Conservation (phyloP, 1,284 basidiomycete genomes). For the Irpex sp. region DNA sequence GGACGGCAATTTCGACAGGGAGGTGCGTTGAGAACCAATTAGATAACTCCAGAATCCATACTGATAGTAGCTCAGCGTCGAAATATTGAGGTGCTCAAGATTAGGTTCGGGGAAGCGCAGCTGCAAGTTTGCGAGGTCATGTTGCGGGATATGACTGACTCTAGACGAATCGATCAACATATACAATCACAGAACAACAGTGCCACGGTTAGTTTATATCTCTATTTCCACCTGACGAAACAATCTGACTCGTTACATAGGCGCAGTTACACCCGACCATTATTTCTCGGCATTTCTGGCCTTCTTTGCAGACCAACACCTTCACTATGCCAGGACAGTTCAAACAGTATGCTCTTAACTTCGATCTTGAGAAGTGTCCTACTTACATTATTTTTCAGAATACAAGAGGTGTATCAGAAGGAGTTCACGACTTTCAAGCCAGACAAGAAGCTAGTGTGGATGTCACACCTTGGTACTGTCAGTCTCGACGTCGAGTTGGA, state of each 20-base stretch:
- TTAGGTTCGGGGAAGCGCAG: conserved; percentile 91
- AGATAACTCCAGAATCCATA: not conserved
- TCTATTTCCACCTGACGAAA: conserved; percentile 6
- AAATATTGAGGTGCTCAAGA: conserved; percentile 93
- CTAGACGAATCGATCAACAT: conserved; percentile 86
- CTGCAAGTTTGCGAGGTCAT: conserved; percentile 96
- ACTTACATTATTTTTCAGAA: conserved; percentile 46
- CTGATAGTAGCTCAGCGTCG: conserved; percentile 63
- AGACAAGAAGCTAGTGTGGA: conserved; percentile 89
- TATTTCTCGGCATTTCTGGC: conserved; percentile 95
- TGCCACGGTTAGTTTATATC: conserved; percentile 28
- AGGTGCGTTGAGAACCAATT: conserved; percentile 59
- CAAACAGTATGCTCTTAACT: conserved; percentile 59
- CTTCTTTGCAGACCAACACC: conserved; percentile 76
- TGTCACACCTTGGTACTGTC: conserved; percentile 88
- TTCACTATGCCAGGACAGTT: conserved; percentile 89
- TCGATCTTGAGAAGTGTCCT: not conserved
- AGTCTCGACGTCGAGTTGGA: conserved; percentile 82
- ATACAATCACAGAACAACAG: conserved; percentile 82
- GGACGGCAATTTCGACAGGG: conserved; percentile 85
- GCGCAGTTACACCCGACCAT: conserved; percentile 87
- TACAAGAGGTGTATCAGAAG: conserved; percentile 81
- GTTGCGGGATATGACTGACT: conserved; percentile 95
- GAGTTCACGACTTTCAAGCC: conserved; percentile 88
- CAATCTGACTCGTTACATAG: conserved; percentile 39